These are phyloP conservation scores for Metarhizium album DNA, from an alignment of 2,329 filamentous ascomycete genomes.

Conservation along the genomic window DNA sequence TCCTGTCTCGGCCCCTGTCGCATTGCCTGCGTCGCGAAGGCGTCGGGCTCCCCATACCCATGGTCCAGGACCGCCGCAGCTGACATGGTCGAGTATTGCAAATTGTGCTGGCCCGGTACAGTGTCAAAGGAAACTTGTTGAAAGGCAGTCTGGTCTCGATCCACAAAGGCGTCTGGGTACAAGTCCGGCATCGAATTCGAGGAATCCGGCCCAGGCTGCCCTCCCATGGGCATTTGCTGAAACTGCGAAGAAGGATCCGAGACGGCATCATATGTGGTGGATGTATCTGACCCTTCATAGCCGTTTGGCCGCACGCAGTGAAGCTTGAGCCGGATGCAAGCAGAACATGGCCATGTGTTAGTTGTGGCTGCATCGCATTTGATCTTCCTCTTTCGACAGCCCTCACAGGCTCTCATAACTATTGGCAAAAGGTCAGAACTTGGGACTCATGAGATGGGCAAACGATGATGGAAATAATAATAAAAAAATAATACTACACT, in stretches of 20 bases:
- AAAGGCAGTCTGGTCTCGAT: constrained; percentile 33
- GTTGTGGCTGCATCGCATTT: constrained; percentile 96
- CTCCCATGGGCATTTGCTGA: constrained; percentile 42
- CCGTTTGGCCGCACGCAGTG: constrained; percentile 86
- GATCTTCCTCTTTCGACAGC: constrained; percentile 89
- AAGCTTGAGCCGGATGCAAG: constrained; percentile 83
- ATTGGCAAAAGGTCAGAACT: not conserved
- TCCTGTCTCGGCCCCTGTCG: constrained; percentile 20
- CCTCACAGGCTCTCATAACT: constrained; percentile 98
- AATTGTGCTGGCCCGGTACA: constrained; percentile 30
- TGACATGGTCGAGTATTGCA: constrained; percentile 44
- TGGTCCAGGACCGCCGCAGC: constrained; percentile 40
- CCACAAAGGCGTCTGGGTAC: constrained; percentile 42
- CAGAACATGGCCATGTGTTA: constrained; percentile 94
- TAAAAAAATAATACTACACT: no score
- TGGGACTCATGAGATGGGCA: not conserved
- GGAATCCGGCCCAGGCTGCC: constrained; percentile 27
- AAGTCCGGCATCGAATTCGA: constrained; percentile 30
- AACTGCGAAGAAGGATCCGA: constrained; percentile 23
- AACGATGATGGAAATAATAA: no score
- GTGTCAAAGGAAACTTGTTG: constrained; percentile 37
- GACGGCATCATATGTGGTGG: constrained; percentile 22
- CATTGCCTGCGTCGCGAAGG: constrained; percentile 43
- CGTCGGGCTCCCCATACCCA: constrained; percentile 34
- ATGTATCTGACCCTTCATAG: constrained; percentile 38